Percentiles rank a stretch among this genome's conserved stretches.
Conservation (phyloP, 75 land plant species). For the Cunninghamia lanceolata region DNA sequence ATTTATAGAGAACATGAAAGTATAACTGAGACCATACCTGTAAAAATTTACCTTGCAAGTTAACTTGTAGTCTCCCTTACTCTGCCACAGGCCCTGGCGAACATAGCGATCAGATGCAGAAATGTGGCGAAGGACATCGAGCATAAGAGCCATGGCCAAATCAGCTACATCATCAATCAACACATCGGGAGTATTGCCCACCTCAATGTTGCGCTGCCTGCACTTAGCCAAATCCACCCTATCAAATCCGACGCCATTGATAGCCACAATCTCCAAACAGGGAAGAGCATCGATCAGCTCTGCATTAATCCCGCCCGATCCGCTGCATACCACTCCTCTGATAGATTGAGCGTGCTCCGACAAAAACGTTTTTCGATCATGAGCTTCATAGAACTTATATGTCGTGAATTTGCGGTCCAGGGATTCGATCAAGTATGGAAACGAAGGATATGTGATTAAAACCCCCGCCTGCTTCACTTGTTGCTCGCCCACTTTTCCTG, state of each 20-base stretch:
- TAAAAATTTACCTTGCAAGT: constrained; percentile 21
- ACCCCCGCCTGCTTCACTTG: neutral
- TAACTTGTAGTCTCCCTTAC: constrained; percentile 34
- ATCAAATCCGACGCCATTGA: constrained; percentile 39
- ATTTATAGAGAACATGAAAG: too few species aligned
- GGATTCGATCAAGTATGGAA: constrained; percentile 12
- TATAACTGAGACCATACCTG: neutral
- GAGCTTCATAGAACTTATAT: constrained; percentile 12
- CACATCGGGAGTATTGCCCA: constrained; percentile 42
- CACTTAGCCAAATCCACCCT: constrained; percentile 36
- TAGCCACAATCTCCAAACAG: constrained; percentile 26
- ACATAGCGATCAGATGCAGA: constrained; percentile 55
- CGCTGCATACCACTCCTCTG: constrained; percentile 22
- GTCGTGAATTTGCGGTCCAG: constrained; percentile 16
- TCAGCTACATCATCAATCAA: constrained; percentile 58
- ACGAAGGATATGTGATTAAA: constrained; percentile 2
- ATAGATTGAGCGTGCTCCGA: constrained; percentile 10
- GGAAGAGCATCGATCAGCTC: constrained; percentile 34
- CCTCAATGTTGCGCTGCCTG: constrained; percentile 24
- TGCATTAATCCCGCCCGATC: constrained; percentile 12
- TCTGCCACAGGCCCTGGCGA: constrained; percentile 43
- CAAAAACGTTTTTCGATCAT: constrained; percentile 8
- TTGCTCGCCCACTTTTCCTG: neutral
- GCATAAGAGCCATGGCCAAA: constrained; percentile 42
- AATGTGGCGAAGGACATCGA: constrained; percentile 45